Base-by-base conservation (phyloP, 768 basidiomycete genomes). In the Trametes cubensis region DNA sequence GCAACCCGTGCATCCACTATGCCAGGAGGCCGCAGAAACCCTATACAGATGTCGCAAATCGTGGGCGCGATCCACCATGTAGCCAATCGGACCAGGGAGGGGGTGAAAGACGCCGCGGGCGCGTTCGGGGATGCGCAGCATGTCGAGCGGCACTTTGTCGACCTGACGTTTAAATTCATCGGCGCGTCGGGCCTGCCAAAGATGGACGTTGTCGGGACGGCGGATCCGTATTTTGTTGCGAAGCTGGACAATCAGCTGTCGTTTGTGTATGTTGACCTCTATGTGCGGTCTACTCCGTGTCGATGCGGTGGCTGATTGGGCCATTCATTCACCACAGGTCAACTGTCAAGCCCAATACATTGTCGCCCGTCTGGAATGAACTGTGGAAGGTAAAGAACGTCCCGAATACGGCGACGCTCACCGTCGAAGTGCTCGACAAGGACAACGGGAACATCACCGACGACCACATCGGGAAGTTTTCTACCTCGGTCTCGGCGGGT, bases 281-380 rank as follows among this genome's bases (percentile, higher is more conserved):
- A 47, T 55, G 15, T 41, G 58, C 23, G 47, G 41, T 51, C 48
- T 11, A 52, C 62, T 38, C 23, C 6, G 8, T 49, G 38, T 34
- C 20, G 34, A 25, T 13, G 26, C 30, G 18, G 20, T 17, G 40
- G 8, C 26, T 53, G 15, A 25, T 41, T 14, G 40, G 47, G 13
- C 42, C n/a, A 49, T 54, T 25, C 60, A 8, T 52, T 56, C 1
- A 17, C 44, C 44, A 13, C 63, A 92, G 90, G 44, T 92, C 90
- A 0, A 83, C 85, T 0, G 86, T 92, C 11, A 79, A 87, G 66
- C 56, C 73, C 14, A 76, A 83, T 48, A 85, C 84, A 7, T 72
- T 85, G 20, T 66, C 75, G 0, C 90, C 90, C 0, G 85, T 89
- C 20, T 92, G 90, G 90, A 87, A 92, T 67, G 90, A 90, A 69